These are phyloP conservation scores for Volvox africanus DNA, from an alignment of 139 green algal genomes.

Conservation along the genomic window DNA sequence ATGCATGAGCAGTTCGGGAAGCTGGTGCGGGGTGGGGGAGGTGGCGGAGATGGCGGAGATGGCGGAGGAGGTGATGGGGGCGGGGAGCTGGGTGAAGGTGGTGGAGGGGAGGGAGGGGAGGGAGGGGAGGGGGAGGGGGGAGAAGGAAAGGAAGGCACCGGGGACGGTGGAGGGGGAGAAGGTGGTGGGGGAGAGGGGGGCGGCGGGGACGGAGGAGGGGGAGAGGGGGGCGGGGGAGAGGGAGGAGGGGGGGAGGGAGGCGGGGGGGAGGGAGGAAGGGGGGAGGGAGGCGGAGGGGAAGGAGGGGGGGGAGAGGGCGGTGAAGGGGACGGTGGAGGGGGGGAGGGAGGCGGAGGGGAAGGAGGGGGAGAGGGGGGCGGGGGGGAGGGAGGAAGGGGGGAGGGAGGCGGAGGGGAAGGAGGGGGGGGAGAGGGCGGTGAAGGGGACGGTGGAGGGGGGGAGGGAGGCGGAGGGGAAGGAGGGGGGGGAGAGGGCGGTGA, in stretches of 20 bases:
- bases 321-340: not conserved
- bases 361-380: not conserved
- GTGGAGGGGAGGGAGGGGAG: not conserved
- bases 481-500: not conserved
- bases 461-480: not conserved
- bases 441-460: not conserved
- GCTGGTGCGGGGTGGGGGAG: conserved; percentile 7
- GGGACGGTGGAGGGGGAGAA: not conserved
- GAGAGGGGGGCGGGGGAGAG: not conserved
- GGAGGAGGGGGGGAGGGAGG: not conserved
- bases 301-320: not conserved
- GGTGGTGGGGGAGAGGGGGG: not conserved
- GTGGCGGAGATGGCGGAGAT: not conserved
- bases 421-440: not conserved
- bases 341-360: not conserved
- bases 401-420: not conserved
- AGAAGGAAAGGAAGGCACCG: not conserved
- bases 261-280: not conserved
- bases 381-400: not conserved
- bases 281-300: not conserved
- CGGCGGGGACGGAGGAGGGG: not conserved
- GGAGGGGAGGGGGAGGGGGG: not conserved
- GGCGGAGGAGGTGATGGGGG: not conserved
- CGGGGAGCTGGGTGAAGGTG: not conserved
- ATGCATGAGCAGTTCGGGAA: conserved; percentile 51